Evolutionary conservation across 129 eudicot species (phyloP), one percentile per base, ranked within the genome.

Genomic region (sunflower (Helianthus annuus)): DNA sequence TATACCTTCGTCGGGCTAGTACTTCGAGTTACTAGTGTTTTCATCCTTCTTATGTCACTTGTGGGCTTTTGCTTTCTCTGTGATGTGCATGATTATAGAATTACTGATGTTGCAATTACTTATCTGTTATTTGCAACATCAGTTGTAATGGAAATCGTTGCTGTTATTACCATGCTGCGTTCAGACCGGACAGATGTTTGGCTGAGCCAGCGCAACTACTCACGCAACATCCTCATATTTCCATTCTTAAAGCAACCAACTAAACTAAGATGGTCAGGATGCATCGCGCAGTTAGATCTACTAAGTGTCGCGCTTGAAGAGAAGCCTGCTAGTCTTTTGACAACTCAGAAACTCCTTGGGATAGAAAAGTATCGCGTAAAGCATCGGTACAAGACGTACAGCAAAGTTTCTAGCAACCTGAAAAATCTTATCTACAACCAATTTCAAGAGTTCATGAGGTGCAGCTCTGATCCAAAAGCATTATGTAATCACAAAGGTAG

Each of bases 191-290:
- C 68, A 6, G 66, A 46, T 75, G 44, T 59, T 15, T 75, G 88
- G 91, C 48, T 86, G 70, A 75, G 48, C 29, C 77, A 63, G 17
- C 81, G 60, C n/a, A 53, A 76, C 56, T 69, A 55, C 39, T 62
- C 68, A 42, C 74, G 71, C 3, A 38, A 58, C 12, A 39, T 10
- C 59, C 71, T 76, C 5, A 7, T 49, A 10, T 14, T 19, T 10
- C 32, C 70, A 0, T 80, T 60, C 69, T 48, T 68, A 32, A 65
- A 17, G 16, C 69, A 9, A 17, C 64, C 79, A 15, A 73, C 60
- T 38, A 79, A 72, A 40, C 40, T 0, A 54, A 29, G 92, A 66
- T 87, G 92, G 92, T 84, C 86, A 19, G 76, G 76, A 48, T 69
- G 22, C 22, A 19, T 19, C 22, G 22, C 22, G 22, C 22, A 19